A percentile compares a stretch with the other conserved stretches of the same genome.
phyloP scores from a whole-genome alignment of 192 early-diverging fungal species.

The Rhizoclosmatium sp. region DNA sequence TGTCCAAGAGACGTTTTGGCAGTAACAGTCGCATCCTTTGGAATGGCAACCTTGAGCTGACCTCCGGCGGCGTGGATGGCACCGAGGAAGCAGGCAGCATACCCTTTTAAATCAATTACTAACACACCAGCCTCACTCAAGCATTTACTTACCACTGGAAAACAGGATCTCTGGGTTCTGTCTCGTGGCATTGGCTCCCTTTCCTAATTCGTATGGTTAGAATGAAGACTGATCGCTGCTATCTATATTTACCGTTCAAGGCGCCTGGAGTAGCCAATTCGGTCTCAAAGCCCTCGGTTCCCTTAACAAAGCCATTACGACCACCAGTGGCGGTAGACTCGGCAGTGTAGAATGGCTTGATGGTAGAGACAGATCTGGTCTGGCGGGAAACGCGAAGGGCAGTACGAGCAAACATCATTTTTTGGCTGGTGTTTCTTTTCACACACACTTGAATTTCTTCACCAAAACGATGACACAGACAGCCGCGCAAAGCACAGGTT shows the following conservation, averaged over 20 bases:
- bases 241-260: slow-evolving; percentile 11
- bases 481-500: too few species aligned
- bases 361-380: slow-evolving; percentile 14
- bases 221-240: not conserved
- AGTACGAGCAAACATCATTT: not conserved
- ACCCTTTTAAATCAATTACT: slow-evolving; percentile 35
- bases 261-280: slow-evolving; percentile 20
- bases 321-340: slow-evolving; percentile 11
- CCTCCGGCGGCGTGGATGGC: slow-evolving; percentile 49
- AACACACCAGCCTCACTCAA: not conserved
- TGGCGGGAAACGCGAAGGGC: not conserved
- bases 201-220: not conserved
- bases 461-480: too few species aligned
- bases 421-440: not conserved
- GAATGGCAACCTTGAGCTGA: slow-evolving; percentile 39
- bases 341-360: slow-evolving; percentile 37
- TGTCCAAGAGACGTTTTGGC: slow-evolving; percentile 35
- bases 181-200: slow-evolving; percentile 3
- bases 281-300: slow-evolving; percentile 15
- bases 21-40: slow-evolving; percentile 41
- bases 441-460: too few species aligned
- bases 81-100: slow-evolving; percentile 54
- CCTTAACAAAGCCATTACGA: slow-evolving; percentile 16
- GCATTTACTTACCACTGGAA: slow-evolving; percentile 18
- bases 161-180: slow-evolving; percentile 45